Evolutionary conservation across 352 stramenopile genomes (phyloP).

Genomic region (Pythium diclinum): DNA sequence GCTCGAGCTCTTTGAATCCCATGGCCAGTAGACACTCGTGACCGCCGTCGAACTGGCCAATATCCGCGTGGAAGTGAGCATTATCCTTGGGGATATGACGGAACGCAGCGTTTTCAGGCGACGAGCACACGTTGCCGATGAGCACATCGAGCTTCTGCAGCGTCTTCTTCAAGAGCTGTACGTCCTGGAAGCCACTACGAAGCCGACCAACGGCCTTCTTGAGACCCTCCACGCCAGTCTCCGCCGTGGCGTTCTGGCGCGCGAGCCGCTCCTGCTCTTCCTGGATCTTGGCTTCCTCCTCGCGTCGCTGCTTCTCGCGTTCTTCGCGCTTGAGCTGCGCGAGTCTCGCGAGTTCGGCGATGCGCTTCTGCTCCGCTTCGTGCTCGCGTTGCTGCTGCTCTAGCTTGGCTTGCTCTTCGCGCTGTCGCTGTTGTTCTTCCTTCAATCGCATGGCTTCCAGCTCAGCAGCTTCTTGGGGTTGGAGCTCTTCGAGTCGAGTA

Average conservation of each 20-base stretch:
- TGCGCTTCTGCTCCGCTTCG: conserved; percentile 29
- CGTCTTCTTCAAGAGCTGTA: conserved; percentile 28
- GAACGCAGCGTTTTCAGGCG: conserved; percentile 66
- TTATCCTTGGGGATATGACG: conserved; percentile 78
- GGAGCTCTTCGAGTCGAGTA: conserved; percentile 20
- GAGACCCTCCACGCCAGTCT: conserved; percentile 42
- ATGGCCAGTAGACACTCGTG: conserved; percentile 64
- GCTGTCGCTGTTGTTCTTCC: conserved; percentile 12
- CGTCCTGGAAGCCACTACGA: conserved; percentile 30
- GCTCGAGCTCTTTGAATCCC: conserved; percentile 63
- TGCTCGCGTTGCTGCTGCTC: conserved; percentile 24
- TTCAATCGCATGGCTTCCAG: conserved; percentile 12
- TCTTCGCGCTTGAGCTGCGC: conserved; percentile 55
- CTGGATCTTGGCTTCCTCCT: conserved; percentile 15
- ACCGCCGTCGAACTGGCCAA: conserved; percentile 62
- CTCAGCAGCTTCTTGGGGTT: conserved; percentile 12
- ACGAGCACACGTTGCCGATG: conserved; percentile 61
- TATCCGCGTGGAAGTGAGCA: conserved; percentile 55
- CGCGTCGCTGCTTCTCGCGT: conserved; percentile 29
- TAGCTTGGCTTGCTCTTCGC: conserved; percentile 16
- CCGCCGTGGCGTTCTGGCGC: conserved; percentile 34
- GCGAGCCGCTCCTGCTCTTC: conserved; percentile 32
- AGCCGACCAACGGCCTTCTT: conserved; percentile 41
- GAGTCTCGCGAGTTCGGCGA: conserved; percentile 45
- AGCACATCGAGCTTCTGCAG: conserved; percentile 53